phyloP scores from a whole-genome alignment of 805 yeast genomes.

The Saturnispora zaruensis region DNA sequence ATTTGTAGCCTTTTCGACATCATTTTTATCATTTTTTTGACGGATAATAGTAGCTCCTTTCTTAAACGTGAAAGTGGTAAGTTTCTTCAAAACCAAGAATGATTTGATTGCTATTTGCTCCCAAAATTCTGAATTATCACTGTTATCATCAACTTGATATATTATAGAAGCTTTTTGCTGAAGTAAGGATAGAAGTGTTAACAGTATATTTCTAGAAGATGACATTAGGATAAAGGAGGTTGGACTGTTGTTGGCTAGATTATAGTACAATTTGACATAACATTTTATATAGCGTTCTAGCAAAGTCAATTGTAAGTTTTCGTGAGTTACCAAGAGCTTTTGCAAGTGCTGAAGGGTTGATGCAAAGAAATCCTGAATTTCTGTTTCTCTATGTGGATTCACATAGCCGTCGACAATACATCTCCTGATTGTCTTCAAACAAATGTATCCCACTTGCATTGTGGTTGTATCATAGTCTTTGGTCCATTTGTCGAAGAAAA shows the following conservation, averaged over 20 bases:
- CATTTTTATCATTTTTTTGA: slow-evolving; percentile 56
- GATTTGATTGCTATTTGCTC: slow-evolving; percentile 62
- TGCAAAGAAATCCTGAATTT: slow-evolving; percentile 53
- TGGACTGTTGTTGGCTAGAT: slow-evolving; percentile 51
- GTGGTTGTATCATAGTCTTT: slow-evolving; percentile 37
- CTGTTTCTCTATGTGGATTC: slow-evolving; percentile 51
- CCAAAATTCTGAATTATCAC: slow-evolving; percentile 59
- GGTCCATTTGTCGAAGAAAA: slow-evolving; percentile 59
- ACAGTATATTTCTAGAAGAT: slow-evolving; percentile 50
- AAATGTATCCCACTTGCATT: slow-evolving; percentile 69
- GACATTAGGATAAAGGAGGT: slow-evolving; percentile 65
- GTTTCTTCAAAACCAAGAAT: slow-evolving; percentile 52
- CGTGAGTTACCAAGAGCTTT: slow-evolving; percentile 45
- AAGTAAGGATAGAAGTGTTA: slow-evolving; percentile 50
- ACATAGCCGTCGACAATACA: slow-evolving; percentile 71
- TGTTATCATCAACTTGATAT: slow-evolving; percentile 32
- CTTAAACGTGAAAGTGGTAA: slow-evolving; percentile 53
- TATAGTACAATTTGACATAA: slow-evolving; percentile 63
- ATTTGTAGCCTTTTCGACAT: slow-evolving; percentile 48
- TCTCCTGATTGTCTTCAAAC: slow-evolving; percentile 67
- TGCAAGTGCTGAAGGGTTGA: slow-evolving; percentile 52
- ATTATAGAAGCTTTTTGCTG: slow-evolving; percentile 57
- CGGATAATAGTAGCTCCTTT: slow-evolving; percentile 58
- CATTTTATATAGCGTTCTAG: slow-evolving; percentile 69
- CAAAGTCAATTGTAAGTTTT: slow-evolving; percentile 36